Evolutionary conservation across 2,329 filamentous ascomycete species (phyloP), one percentile per base, ranked within the genome.

Genomic region (Metarhizium robertsii): DNA sequence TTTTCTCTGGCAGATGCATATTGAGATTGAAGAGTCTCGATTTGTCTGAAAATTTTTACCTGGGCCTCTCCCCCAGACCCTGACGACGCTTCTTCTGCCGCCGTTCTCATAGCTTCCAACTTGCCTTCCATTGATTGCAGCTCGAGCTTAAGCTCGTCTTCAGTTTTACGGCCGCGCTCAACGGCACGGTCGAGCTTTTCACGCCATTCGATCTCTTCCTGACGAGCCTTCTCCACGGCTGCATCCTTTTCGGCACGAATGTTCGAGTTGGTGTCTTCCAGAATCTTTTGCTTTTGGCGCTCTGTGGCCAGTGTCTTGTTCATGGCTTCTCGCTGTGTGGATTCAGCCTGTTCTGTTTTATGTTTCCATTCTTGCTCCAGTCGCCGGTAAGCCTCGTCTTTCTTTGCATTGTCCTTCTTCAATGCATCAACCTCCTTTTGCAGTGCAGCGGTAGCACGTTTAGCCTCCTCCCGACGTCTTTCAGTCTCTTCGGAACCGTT

Each of bases 1-100:
- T 99, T 99, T 66, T 95, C 90, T 62, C 90, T 94, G 1, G 94
- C 94, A 54, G 95, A 85, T 1, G 91, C 85, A 71, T 99, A 96
- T 68, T 99, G 95, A 6, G 89, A 94, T 70, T 99, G 94, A 42
- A 99, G 74, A 0, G 90, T 96, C 73, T 99, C 94, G 54, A 99
- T 88, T 71, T 99, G 95, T 45, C 94, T 85, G 47, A 97, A 77
- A 45, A 97, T 77, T 69, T 96, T 97, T 47, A 88, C 88, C 64
- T 95, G 91, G 0, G 88, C 84, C 66, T 96, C 90, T 14, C 91
- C 88, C 6, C 85, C 84, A 14, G 84, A 84, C 16, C 89, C 88
- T 2, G 91, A 92, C 1, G 91, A 91, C 0, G 85, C 90, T 69
- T 99, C 94, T 72, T 99, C 94, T 1, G 90, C 90, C 36, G 88